Percentiles rank a stretch among this genome's conserved stretches.
Conservation (phyloP, 495 filamentous ascomycete species). For the Endocarpon pusillum region DNA sequence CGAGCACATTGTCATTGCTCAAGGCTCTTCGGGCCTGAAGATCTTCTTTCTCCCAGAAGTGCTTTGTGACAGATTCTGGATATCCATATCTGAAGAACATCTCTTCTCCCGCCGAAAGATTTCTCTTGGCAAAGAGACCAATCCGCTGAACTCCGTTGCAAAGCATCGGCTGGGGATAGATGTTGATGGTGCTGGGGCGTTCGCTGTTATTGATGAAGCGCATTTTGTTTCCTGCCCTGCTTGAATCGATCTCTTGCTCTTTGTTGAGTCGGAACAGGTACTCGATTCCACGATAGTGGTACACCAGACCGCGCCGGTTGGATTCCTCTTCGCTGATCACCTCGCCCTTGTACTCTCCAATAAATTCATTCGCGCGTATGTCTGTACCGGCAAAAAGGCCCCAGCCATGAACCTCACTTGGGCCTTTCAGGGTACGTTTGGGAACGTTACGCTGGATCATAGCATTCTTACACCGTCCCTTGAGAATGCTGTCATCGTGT, state of each 20-base stretch:
- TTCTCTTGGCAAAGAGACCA: constrained; percentile 1
- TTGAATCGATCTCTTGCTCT: constrained; percentile 1
- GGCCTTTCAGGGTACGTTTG: not conserved
- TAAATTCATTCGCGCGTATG: constrained; percentile 59
- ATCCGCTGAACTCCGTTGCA: constrained; percentile 1
- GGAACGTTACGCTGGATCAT: constrained; percentile 1
- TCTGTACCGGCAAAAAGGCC: constrained; percentile 1
- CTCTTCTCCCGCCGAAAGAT: not conserved
- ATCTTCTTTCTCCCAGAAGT: not conserved
- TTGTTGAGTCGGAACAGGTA: constrained; percentile 1
- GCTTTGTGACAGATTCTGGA: not conserved
- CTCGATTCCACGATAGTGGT: constrained; percentile 1
- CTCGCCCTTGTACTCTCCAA: constrained; percentile 94
- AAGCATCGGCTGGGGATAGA: not conserved
- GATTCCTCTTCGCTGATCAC: constrained; percentile 89
- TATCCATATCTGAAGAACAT: constrained; percentile 1
- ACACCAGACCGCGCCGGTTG: constrained; percentile 24
- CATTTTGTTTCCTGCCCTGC: constrained; percentile 1
- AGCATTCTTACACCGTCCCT: constrained; percentile 1
- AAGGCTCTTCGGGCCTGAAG: too few relatives aligned
- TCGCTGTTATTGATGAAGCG: constrained; percentile 1
- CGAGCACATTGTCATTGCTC: too few relatives aligned
- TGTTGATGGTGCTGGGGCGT: not conserved
- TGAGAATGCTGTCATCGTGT: not conserved
- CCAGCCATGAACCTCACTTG: not conserved